These are phyloP conservation scores for Panicum miliaceum DNA, from an alignment of 176 grass and related monocot species.

Conservation along the genomic window DNA sequence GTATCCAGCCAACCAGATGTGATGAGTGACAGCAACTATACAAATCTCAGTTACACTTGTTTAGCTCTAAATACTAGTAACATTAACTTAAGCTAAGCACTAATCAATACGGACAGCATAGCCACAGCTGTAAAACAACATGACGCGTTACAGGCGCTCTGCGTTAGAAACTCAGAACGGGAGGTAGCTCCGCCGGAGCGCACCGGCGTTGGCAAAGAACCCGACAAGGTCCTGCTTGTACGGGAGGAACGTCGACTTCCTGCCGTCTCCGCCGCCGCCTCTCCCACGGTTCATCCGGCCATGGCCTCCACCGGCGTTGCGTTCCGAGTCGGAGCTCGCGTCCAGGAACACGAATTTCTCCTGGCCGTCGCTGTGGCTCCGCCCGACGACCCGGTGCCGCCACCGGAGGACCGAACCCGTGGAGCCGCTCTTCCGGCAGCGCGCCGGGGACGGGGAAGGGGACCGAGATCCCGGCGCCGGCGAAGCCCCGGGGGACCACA, in stretches of 20 bases:
- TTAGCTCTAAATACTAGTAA: neutral
- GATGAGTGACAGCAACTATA: neutral
- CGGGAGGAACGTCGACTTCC: conserved; percentile 71
- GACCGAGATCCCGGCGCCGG: neutral
- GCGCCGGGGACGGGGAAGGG: neutral
- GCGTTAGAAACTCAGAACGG: conserved; percentile 59
- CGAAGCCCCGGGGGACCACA: conserved; percentile 50
- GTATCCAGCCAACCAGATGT: neutral
- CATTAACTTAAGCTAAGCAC: neutral
- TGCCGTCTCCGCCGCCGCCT: neutral
- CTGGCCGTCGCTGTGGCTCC: conserved; percentile 87
- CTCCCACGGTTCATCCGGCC: neutral
- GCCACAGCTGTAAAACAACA: neutral
- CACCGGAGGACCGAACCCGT: conserved; percentile 78
- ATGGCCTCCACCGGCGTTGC: neutral
- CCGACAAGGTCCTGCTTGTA: conserved; percentile 67
- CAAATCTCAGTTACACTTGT: neutral
- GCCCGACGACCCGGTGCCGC: conserved; percentile 55
- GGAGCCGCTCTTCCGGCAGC: conserved; percentile 68
- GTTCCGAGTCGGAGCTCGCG: conserved; percentile 18
- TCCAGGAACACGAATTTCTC: conserved; percentile 79
- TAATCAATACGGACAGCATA: neutral
- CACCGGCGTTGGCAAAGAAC: conserved; percentile 59
- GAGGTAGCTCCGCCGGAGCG: conserved; percentile 51
- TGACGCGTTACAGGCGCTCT: neutral